Conservation (phyloP, 768 basidiomycete species). For the Gloeopeniophorella convolvens region DNA sequence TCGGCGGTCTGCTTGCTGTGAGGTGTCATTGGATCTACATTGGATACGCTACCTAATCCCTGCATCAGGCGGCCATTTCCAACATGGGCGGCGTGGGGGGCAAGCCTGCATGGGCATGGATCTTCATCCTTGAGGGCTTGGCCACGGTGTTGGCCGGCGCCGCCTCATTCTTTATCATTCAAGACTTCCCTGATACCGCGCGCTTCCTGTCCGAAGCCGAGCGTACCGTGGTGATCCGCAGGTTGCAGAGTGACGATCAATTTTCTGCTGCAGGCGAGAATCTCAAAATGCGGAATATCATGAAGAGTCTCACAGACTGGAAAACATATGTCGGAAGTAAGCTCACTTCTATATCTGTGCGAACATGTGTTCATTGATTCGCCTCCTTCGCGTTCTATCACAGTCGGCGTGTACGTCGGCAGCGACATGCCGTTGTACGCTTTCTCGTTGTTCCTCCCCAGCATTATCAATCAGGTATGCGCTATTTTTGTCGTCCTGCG, state of each 20-base stretch:
- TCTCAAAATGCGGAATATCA: constrained; percentile 51
- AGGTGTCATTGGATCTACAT: constrained; percentile 10
- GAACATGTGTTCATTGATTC: not conserved
- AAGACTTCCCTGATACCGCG: constrained; percentile 80
- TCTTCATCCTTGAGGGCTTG: constrained; percentile 71
- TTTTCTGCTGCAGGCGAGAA: constrained; percentile 69
- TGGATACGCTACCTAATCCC: not conserved
- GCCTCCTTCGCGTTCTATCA: not conserved
- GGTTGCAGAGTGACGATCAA: constrained; percentile 61
- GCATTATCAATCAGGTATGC: constrained; percentile 64
- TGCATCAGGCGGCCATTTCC: constrained; percentile 47
- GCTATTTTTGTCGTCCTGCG: not conserved
- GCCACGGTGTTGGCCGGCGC: constrained; percentile 59
- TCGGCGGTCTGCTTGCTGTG: constrained; percentile 69
- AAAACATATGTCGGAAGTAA: constrained; percentile 56
- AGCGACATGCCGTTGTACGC: constrained; percentile 66
- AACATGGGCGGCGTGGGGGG: constrained; percentile 68
- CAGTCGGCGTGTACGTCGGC: constrained; percentile 53
- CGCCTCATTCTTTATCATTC: constrained; percentile 68
- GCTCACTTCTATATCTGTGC: constrained; percentile 7
- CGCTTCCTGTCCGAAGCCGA: constrained; percentile 70
- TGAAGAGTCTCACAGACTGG: constrained; percentile 57
- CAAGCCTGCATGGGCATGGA: constrained; percentile 63
- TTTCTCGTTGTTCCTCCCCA: constrained; percentile 72
- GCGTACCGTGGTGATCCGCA: constrained; percentile 55